Evolutionary conservation across 2,329 filamentous ascomycete genomes (phyloP), one percentile per base, ranked within the genome.

Genomic region (Ramularia collo-cygni): DNA sequence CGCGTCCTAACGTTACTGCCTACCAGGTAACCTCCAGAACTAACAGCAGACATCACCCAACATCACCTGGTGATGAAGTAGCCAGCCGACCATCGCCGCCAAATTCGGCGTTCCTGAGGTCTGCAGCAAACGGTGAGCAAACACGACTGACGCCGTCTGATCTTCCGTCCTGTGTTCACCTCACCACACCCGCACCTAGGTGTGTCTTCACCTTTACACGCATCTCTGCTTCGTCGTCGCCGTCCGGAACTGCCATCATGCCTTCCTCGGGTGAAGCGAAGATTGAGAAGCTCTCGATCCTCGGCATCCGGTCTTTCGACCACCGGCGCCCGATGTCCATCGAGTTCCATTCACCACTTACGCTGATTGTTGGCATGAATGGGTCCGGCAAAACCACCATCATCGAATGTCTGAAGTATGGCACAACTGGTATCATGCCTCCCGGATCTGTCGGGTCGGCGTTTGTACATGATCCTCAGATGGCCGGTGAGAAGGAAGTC

Each of bases 301-400:
- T 80, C 60, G 90, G 88, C 61, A 72, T 86, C 52, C 86, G 90
- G 53, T 95, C 90, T 42, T 96, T 96, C 62, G 84, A 83, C 63
- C 83, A 85, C 50, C 72, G 74, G 30, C 71, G 75, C 44, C 75
- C 75, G 50, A 85, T 95, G 65, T 82, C 77, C 27, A 94, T 96
- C 47, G 75, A 83, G 53, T 96, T 98, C 63, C 81, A 88, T 50
- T 83, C 85, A 1, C 93, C 92, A 17, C 74, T 98, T 41, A 98
- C 92, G 9, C 75, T 98, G 47, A 98, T 98, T 53, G 93, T 98
- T 43, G 92, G 92, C 43, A 86, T 88, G 65, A 98, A 98, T 68
- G 92, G 92, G 40, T 96, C 90, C 1, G 92, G 92, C 47, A 98
- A 98, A 69, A 98, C 92, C 70, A 96, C 92, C 42, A 95, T 98